These are phyloP conservation scores for Styphnolobium japonicum DNA, from an alignment of 306 rosid species.

Conservation along the genomic window DNA sequence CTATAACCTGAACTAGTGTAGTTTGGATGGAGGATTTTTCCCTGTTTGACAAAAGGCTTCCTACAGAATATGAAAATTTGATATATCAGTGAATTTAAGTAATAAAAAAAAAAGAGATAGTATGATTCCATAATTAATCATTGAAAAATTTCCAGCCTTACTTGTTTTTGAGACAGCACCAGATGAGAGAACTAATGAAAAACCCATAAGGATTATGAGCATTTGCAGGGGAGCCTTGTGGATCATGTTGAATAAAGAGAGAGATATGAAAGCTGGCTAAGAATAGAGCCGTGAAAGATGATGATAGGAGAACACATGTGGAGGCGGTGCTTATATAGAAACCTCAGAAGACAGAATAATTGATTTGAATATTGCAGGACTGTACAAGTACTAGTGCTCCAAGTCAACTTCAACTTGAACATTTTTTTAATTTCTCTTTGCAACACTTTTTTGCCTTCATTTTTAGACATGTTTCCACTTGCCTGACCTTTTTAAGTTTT, in stretches of 20 bases:
- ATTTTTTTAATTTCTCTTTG: neutral
- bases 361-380: neutral
- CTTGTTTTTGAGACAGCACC: constrained; percentile 40
- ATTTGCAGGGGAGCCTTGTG: neutral
- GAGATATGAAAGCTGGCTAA: neutral
- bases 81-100: neutral
- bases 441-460: neutral
- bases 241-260: constrained; percentile 21
- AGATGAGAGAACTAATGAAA: constrained; percentile 18
- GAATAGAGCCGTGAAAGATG: neutral
- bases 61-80: constrained; percentile 10
- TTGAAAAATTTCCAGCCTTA: constrained; percentile 13
- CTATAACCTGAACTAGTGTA: constrained; percentile 1
- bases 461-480: neutral
- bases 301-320: neutral
- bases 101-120: neutral
- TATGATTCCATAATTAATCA: neutral
- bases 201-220: constrained; percentile 19
- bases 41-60: constrained; percentile 22
- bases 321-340: constrained; percentile 8
- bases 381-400: neutral
- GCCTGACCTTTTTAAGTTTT: neutral
- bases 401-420: constrained; percentile 8
- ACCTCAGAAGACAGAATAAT: neutral
- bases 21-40: constrained; percentile 16